Conservation (phyloP, 1,139 yeast species). For the Magnusiomyces magnusii region DNA sequence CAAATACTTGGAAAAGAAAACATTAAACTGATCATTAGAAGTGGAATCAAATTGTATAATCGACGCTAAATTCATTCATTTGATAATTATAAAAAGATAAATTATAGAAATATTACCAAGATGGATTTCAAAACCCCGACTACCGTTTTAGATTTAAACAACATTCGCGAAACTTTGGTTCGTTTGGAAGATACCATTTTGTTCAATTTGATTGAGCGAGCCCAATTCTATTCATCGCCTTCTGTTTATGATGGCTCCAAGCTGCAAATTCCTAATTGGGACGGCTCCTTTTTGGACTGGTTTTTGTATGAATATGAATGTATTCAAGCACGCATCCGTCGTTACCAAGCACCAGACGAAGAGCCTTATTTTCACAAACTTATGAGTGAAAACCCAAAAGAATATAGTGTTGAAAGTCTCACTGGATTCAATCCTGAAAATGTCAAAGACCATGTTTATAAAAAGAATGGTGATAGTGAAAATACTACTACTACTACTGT, state of each 20-base stretch:
- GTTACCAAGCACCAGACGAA: constrained; percentile 95
- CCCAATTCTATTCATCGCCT: constrained; percentile 74
- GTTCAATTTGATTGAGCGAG: constrained; percentile 84
- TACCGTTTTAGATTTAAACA: constrained; percentile 68
- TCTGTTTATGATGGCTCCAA: constrained; percentile 60
- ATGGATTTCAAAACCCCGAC: constrained; percentile 88
- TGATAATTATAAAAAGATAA: too few relatives aligned
- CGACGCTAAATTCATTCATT: too few relatives aligned
- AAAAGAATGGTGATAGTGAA: too few relatives aligned
- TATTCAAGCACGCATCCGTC: constrained; percentile 59
- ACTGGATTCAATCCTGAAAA: too few relatives aligned
- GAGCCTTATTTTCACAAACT: constrained; percentile 70
- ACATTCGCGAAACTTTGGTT: constrained; percentile 76
- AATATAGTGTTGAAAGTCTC: too few relatives aligned
- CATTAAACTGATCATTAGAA: too few relatives aligned
- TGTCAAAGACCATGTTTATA: too few relatives aligned
- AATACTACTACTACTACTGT: too few relatives aligned
- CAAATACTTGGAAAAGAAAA: too few relatives aligned
- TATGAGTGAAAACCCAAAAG: neutral
- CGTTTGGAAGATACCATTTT: constrained; percentile 96
- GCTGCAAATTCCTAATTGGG: constrained; percentile 55
- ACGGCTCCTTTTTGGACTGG: constrained; percentile 87
- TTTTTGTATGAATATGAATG: constrained; percentile 66
- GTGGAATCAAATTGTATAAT: too few relatives aligned
- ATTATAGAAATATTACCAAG: constrained; percentile 5